Evolutionary conservation across 2,329 filamentous ascomycete genomes (phyloP), one percentile per base, ranked within the genome.

Genomic region (Arthrobotrys megalospora): DNA sequence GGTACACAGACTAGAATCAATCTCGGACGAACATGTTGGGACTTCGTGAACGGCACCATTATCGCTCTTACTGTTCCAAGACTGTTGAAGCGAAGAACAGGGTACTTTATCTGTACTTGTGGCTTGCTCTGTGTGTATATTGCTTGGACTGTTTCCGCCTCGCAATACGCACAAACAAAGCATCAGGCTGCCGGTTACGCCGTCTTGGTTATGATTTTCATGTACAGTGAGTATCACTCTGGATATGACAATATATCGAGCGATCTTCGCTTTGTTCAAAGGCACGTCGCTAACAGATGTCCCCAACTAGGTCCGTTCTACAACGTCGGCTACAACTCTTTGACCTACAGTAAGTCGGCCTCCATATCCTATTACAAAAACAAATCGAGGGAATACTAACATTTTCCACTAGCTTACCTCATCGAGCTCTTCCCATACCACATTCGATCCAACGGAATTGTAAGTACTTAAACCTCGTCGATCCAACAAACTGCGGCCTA

Each of bases 251-350:
- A 21, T 11, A n/a, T 43, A 28, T n/a, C 16, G 21, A 45, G 24
- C 24, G 24, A 28, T 28, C 24, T 28, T 28, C 24, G 24, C 24
- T 28, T 5, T 28, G 24, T 28, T 5, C 24, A 5, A 28, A 28
- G 24, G 24, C 24, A 28, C 5, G 24, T 5, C 24, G 24, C 36
- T 38, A 38, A 38, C 36, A 12, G 8, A 38, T 90, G 82, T 86
- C 21, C 3, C 43, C 7, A 45, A 45, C 5, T 19, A 75, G 70
- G n/a, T 8, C 88, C 89, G 2, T 85, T 85, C 77, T 91, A 91
- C 82, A 91, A 91, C 80, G 86, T 91, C 62, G 89, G 89, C n/a
- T 90, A 90, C 82, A 91, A 91, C 81, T 88, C 90, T 12, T 84
- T 91, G 68, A 90, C 89, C 0, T 90, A 90, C 83, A 90, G 86